Percentiles rank a stretch among this genome's conserved stretches.
phyloP scores from a whole-genome alignment of 2,329 filamentous ascomycete species.

The Calonectria honghensis region DNA sequence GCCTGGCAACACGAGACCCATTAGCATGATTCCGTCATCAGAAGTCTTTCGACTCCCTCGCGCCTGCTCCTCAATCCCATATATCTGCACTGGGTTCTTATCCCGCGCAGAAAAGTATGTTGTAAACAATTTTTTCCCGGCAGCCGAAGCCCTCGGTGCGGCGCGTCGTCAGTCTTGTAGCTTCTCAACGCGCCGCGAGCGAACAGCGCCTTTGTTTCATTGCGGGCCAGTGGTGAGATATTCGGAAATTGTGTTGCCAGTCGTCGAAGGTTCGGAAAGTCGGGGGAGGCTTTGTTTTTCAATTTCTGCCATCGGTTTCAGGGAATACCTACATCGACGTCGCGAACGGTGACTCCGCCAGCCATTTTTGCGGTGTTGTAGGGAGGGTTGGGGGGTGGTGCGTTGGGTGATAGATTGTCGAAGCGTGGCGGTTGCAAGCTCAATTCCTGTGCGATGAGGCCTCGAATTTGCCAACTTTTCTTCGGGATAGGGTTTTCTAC shows the following conservation, averaged over 20 bases:
- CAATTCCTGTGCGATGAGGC: conserved; percentile 44
- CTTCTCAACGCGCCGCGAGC: conserved; percentile 43
- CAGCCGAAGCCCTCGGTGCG: conserved; percentile 41
- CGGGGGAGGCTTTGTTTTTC: conserved; percentile 31
- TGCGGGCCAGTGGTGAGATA: conserved; percentile 45
- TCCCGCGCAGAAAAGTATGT: conserved; percentile 22
- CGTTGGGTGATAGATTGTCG: conserved; percentile 58
- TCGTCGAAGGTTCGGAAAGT: conserved; percentile 50
- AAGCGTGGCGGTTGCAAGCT: conserved; percentile 54
- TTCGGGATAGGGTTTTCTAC: conserved; percentile 58
- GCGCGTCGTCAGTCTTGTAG: conserved; percentile 41
- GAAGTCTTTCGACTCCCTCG: conserved; percentile 84
- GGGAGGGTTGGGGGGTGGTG: conserved; percentile 54
- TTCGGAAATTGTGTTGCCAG: conserved; percentile 56
- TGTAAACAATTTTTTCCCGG: conserved; percentile 27
- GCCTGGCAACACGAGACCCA: conserved; percentile 76
- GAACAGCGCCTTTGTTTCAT: conserved; percentile 42
- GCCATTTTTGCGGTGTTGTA: conserved; percentile 81
- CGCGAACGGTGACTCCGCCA: conserved; percentile 87
- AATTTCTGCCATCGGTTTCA: conserved; percentile 50
- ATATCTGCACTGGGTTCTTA: conserved; percentile 45
- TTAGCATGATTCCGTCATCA: conserved; percentile 85
- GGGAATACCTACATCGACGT: conserved; percentile 84
- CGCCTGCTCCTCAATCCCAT: conserved; percentile 76
- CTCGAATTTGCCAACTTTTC: conserved; percentile 54